Evolutionary conservation across 2,329 filamentous ascomycete genomes (phyloP).

Genomic region (Penicillium sp.): DNA sequence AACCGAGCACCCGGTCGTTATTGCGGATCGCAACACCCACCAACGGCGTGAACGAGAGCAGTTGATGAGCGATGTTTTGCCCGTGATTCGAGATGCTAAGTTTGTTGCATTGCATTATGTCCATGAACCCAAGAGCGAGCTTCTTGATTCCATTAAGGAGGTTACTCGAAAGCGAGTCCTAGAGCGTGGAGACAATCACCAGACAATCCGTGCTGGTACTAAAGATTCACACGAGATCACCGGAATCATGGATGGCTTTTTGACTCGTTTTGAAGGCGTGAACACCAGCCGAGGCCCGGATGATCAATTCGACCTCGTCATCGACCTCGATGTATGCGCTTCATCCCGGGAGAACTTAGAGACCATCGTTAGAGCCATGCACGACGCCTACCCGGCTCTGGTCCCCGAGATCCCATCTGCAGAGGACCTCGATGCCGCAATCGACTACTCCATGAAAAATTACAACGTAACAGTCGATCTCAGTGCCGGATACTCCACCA

Average conservation of each 20-base stretch:
- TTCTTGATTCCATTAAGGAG: constrained; percentile 72
- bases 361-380: constrained; percentile 71
- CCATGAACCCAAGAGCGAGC: constrained; percentile 65
- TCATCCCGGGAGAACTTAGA: constrained; percentile 88
- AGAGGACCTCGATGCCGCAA: constrained; percentile 78
- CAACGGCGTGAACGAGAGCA: constrained; percentile 85
- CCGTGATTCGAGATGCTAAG: constrained; percentile 64
- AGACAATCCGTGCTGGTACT: constrained; percentile 88
- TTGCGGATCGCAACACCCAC: constrained; percentile 95
- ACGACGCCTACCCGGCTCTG: constrained; percentile 77
- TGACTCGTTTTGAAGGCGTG: constrained; percentile 80
- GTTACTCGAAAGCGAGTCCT: constrained; percentile 80
- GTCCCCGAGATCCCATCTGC: constrained; percentile 67
- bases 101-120: constrained; percentile 89
- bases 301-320: constrained; percentile 78
- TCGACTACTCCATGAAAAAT: constrained; percentile 72
- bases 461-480: constrained; percentile 81
- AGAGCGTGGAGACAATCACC: constrained; percentile 90
- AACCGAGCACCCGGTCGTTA: constrained; percentile 69
- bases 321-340: constrained; percentile 77
- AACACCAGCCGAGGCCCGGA: constrained; percentile 72
- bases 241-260: constrained; percentile 93
- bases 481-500: constrained; percentile 52
- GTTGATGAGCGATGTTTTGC: constrained; percentile 76
- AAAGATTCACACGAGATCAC: constrained; percentile 75